phyloP scores from a whole-genome alignment of 805 yeast species.

The Ogataea ganodermae region DNA sequence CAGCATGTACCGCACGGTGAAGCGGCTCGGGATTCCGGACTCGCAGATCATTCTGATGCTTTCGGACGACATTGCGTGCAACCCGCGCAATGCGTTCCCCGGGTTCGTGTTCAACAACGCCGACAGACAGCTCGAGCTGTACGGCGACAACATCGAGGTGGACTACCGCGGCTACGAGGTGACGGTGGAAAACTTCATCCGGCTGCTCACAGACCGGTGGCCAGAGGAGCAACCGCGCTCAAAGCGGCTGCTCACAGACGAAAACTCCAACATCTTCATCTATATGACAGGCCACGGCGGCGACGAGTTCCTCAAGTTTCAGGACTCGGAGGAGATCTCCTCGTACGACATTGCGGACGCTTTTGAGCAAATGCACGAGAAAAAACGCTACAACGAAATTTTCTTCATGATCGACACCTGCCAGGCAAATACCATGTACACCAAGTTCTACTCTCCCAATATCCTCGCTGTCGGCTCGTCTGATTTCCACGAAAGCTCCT shows the following conservation, averaged over 20 bases:
- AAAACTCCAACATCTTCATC: slow-evolving; percentile 88
- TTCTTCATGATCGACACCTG: slow-evolving; percentile 98
- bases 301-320: slow-evolving; percentile 93
- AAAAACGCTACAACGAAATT: slow-evolving; percentile 91
- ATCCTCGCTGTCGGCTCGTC: slow-evolving; percentile 92
- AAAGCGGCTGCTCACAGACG: slow-evolving; percentile 88
- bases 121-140: slow-evolving; percentile 87
- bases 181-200: slow-evolving; percentile 93
- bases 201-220: slow-evolving; percentile 94
- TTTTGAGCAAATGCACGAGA: slow-evolving; percentile 94
- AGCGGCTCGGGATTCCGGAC: slow-evolving; percentile 95
- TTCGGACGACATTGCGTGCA: slow-evolving; percentile 96
- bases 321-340: slow-evolving; percentile 97
- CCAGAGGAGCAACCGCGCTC: slow-evolving; percentile 91
- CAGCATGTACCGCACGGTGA: slow-evolving; percentile 93
- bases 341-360: slow-evolving; percentile 97
- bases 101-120: slow-evolving; percentile 94
- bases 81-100: slow-evolving; percentile 92
- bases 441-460: slow-evolving; percentile 88
- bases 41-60: slow-evolving; percentile 95
- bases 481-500: slow-evolving; percentile 82
- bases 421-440: slow-evolving; percentile 98
- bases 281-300: slow-evolving; percentile 99
- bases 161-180: slow-evolving; percentile 98
- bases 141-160: slow-evolving; percentile 93